Evolutionary conservation across 2,329 filamentous ascomycete genomes (phyloP).

Genomic region (Alternaria gaisen): DNA sequence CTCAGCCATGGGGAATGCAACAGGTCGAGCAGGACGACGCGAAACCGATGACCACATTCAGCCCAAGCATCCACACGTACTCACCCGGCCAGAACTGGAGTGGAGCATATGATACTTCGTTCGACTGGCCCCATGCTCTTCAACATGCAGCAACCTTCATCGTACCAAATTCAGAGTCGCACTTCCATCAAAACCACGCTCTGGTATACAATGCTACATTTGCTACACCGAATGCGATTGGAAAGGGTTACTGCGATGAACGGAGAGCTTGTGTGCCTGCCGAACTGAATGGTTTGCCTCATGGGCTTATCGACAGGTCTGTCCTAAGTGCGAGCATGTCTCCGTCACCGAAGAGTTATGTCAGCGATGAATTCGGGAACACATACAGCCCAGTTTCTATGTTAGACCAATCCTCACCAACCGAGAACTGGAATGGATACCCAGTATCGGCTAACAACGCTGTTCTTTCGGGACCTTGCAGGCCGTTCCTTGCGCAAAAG

Average conservation of each 20-base stretch:
- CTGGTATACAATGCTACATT: conserved; percentile 15
- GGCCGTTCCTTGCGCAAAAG: not conserved
- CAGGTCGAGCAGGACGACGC: conserved; percentile 10
- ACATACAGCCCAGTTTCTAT: conserved; percentile 18
- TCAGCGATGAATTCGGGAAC: conserved; percentile 23
- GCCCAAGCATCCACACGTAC: not conserved
- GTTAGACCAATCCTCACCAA: conserved; percentile 11
- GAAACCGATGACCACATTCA: not conserved
- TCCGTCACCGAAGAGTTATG: conserved; percentile 33
- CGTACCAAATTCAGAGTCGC: conserved; percentile 11
- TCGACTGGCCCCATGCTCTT: conserved; percentile 10
- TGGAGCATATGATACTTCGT: not conserved
- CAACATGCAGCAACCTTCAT: conserved; percentile 18
- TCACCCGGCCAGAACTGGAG: conserved; percentile 10
- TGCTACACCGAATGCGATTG: conserved; percentile 5
- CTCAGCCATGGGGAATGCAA: conserved; percentile 18
- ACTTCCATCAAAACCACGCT: conserved; percentile 14
- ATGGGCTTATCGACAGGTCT: conserved; percentile 9
- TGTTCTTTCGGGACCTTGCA: not conserved
- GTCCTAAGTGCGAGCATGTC: conserved; percentile 22
- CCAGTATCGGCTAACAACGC: not conserved
- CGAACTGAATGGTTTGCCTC: conserved; percentile 1
- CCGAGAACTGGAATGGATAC: conserved; percentile 11
- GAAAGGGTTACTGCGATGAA: conserved; percentile 15
- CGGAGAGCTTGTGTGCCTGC: conserved; percentile 8